phyloP scores from a whole-genome alignment of 2,329 filamentous ascomycete species.

The Penicillium sp. region DNA sequence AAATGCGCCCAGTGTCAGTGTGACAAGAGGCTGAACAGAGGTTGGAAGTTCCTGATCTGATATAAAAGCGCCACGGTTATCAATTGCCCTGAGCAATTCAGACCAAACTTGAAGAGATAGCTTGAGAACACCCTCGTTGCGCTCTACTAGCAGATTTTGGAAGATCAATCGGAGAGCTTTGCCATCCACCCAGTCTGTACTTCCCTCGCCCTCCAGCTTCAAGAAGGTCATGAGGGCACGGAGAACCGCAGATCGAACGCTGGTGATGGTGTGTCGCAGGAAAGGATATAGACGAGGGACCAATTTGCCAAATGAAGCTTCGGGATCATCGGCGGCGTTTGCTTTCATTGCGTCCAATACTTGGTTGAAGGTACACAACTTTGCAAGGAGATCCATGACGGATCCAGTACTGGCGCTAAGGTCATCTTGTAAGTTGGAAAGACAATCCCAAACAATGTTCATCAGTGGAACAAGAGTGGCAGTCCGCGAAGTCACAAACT shows the following conservation, averaged over 20 bases:
- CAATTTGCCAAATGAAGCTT: conserved; percentile 86
- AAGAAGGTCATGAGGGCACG: conserved; percentile 92
- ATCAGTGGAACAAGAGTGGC: conserved; percentile 76
- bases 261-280: conserved; percentile 93
- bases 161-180: conserved; percentile 85
- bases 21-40: conserved; percentile 77
- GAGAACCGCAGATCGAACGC: conserved; percentile 86
- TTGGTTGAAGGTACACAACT: conserved; percentile 89
- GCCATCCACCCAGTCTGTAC: conserved; percentile 88
- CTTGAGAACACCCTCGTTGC: conserved; percentile 77
- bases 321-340: conserved; percentile 77
- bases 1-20: conserved; percentile 83
- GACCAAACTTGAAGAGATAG: conserved; percentile 86
- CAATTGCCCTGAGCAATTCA: conserved; percentile 68
- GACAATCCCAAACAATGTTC: conserved; percentile 93
- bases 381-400: conserved; percentile 97
- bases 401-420: conserved; percentile 95
- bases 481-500: conserved; percentile 84
- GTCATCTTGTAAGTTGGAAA: conserved; percentile 95
- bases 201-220: conserved; percentile 73
- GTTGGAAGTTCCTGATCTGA: conserved; percentile 70
- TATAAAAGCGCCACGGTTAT: conserved; percentile 57
- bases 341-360: conserved; percentile 91
- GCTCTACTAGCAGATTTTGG: conserved; percentile 91
- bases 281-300: conserved; percentile 95